These are phyloP conservation scores for Aspergillus sp. DNA, from an alignment of 2,329 filamentous ascomycete species.

Conservation along the genomic window DNA sequence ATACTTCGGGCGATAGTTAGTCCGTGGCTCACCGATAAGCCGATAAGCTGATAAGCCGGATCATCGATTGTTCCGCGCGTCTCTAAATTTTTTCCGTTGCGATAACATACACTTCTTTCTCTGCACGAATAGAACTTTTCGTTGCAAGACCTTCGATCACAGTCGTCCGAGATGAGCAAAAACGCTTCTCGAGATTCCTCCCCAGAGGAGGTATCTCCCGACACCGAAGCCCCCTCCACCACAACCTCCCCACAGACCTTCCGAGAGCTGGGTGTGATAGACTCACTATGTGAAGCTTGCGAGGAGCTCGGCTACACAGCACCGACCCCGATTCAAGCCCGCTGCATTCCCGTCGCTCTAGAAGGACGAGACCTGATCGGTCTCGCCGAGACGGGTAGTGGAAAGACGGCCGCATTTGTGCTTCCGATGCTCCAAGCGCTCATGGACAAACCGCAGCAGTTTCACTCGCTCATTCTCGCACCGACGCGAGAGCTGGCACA, in stretches of 20 bases:
- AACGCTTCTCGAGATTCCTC: too few species aligned
- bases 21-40: too few species aligned
- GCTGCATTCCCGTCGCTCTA: conserved; percentile 80
- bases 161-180: too few species aligned
- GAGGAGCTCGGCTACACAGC: conserved; percentile 75
- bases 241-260: conserved; percentile 44
- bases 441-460: conserved; percentile 79
- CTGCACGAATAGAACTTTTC: too few species aligned
- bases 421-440: conserved; percentile 89
- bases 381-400: conserved; percentile 89
- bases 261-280: conserved; percentile 69
- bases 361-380: conserved; percentile 85
- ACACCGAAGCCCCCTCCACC: too few species aligned
- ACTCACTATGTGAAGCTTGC: conserved; percentile 87
- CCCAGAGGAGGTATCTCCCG: too few species aligned
- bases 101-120: too few species aligned
- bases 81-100: too few species aligned
- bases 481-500: conserved; percentile 91
- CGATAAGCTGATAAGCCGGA: too few species aligned
- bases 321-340: conserved; percentile 84
- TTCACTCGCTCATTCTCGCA: conserved; percentile 87
- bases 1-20: too few species aligned
- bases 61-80: too few species aligned
- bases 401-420: conserved; percentile 94
- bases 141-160: too few species aligned